Evolutionary conservation across 306 rosid species (phyloP), one percentile per base, ranked within the genome.

Genomic region (Ammopiptanthus mongolicus): DNA sequence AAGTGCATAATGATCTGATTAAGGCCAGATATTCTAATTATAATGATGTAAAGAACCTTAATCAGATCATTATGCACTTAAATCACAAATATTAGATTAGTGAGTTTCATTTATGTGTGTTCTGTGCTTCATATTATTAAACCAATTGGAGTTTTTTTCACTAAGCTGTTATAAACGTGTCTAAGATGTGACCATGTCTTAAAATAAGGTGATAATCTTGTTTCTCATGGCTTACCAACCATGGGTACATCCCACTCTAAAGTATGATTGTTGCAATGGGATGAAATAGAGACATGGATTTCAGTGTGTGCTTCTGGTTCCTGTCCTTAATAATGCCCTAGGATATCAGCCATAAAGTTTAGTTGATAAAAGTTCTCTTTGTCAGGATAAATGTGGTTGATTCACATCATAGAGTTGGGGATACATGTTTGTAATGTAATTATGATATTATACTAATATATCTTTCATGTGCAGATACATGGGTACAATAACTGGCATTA

Each of bases 401-500:
- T 11, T 48, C 57, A 44, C 34, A 11, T 34, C 3, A 15, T 37
- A 39, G 60, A 31, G 21, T 58, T 67, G 34, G 29, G 59, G 34
- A 44, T 51, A 17, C 56, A 10, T 39, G 39, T 12, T 39, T 56
- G 1, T 22, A 57, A 46, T 34, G 8, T 28, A 15, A 62, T 44
- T 28, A 3, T 41, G 13, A 5, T 34, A 4, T 9, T 15, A 41
- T 61, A 15, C 44, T 15, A 21, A 51, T 52, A 39, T 53, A 11
- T 62, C 21, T 61, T 53, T 78, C 71, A 55, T 63, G 72, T 46
- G 62, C 70, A 85, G 88, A 70, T 74, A 85, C 70, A 95, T 95
- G 99, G 99, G 99, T 74, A 95, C 99, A 4, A 95, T 95, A 78
- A 95, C 97, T 37, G 97, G 99, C 76, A 89, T 92, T 68, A 81